These are phyloP conservation scores for Syncephalis plumigaleata DNA, from an alignment of 371 early-diverging fungal genomes.

Conservation along the genomic window DNA sequence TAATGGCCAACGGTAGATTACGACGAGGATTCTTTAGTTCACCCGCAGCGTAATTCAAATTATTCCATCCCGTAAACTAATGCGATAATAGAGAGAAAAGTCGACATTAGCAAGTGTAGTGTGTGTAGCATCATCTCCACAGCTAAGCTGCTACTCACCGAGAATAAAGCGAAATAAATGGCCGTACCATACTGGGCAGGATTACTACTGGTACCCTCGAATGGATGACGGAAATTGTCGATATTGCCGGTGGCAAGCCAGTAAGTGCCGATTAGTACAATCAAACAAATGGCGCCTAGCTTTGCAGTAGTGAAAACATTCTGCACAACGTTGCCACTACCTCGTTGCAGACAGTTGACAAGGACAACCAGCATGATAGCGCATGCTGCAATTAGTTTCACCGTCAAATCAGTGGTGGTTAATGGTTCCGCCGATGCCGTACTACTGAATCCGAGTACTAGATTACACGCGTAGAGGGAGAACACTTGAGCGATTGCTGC, in stretches of 20 bases:
- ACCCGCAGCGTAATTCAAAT: conserved; percentile 72
- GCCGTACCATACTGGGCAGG: conserved; percentile 56
- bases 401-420: conserved; percentile 27
- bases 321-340: conserved; percentile 15
- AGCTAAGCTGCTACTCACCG: conserved; percentile 9
- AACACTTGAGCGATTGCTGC: neutral
- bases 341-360: conserved; percentile 42
- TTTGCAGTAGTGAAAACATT: conserved; percentile 66
- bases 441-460: too few species aligned
- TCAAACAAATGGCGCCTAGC: conserved; percentile 53
- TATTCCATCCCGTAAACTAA: conserved; percentile 76
- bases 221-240: conserved; percentile 40
- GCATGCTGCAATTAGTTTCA: conserved; percentile 42
- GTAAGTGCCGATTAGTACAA: conserved; percentile 42
- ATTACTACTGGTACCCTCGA: conserved; percentile 31
- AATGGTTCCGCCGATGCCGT: neutral
- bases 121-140: too few species aligned
- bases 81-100: too few species aligned
- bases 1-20: conserved; percentile 53
- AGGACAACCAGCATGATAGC: conserved; percentile 43
- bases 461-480: too few species aligned
- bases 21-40: conserved; percentile 75
- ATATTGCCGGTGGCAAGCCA: conserved; percentile 6
- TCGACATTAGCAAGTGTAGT: too few species aligned
- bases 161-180: conserved; percentile 77